Percentiles rank a stretch among this genome's conserved stretches.
Conservation (phyloP, 257 asterid species). For the Penstemon barbatus region DNA sequence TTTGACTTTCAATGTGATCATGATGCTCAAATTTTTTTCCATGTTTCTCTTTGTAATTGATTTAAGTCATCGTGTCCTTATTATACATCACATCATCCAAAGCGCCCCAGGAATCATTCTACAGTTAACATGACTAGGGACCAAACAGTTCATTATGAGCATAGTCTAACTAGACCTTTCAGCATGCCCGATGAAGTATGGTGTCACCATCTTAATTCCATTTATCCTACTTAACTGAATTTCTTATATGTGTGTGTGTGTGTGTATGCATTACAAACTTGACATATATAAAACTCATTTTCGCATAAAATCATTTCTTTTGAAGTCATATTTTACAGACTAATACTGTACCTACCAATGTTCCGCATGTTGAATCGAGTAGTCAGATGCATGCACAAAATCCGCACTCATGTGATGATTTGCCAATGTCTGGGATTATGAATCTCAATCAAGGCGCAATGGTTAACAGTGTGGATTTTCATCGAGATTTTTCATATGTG, state of each 20-base stretch:
- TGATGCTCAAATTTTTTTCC: not conserved
- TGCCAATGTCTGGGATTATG: constrained; percentile 57
- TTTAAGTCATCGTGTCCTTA: not conserved
- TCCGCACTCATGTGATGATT: constrained; percentile 52
- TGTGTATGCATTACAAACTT: no score
- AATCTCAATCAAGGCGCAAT: constrained; percentile 54
- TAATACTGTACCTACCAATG: constrained; percentile 47
- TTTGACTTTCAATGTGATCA: no score
- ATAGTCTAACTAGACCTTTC: constrained; percentile 42
- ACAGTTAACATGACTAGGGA: constrained; percentile 49
- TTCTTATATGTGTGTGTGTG: no score
- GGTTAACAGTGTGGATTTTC: constrained; percentile 66
- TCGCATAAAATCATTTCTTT: not conserved
- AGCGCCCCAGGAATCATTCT: constrained; percentile 56
- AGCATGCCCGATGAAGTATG: constrained; percentile 61
- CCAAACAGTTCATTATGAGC: constrained; percentile 61
- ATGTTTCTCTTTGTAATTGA: not conserved
- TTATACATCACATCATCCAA: constrained; percentile 38
- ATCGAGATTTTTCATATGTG: constrained; percentile 47
- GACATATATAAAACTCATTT: not conserved
- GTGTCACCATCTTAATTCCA: constrained; percentile 20
- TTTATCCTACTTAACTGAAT: not conserved
- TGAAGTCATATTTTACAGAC: constrained; percentile 35
- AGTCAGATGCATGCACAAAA: constrained; percentile 51
- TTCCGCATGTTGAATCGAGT: constrained; percentile 51